phyloP scores from a whole-genome alignment of 2,329 filamentous ascomycete genomes.

The Aspergillus sclerotialis region DNA sequence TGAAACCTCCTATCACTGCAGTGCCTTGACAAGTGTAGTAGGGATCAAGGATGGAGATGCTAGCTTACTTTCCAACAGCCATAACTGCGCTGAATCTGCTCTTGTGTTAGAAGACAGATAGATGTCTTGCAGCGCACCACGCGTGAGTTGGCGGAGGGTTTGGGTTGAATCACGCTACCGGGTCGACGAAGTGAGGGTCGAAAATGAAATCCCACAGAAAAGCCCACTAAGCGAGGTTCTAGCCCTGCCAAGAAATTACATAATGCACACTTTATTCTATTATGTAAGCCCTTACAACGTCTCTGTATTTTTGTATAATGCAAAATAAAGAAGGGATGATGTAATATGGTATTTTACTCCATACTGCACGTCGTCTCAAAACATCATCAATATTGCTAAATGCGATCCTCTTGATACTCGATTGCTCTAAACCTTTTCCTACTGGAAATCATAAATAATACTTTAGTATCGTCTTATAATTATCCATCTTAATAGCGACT shows the following conservation, averaged over 20 bases:
- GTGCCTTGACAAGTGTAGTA: conserved; percentile 3
- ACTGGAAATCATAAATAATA: too few relatives aligned
- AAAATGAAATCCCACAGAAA: conserved; percentile 40
- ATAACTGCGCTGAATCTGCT: conserved; percentile 57
- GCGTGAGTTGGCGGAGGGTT: conserved; percentile 29
- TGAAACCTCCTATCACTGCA: conserved; percentile 1
- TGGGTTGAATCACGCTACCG: conserved; percentile 27
- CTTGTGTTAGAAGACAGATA: conserved; percentile 36
- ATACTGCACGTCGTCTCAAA: too few relatives aligned
- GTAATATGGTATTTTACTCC: too few relatives aligned
- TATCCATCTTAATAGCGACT: too few relatives aligned
- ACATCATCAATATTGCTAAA: too few relatives aligned
- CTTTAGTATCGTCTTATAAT: too few relatives aligned
- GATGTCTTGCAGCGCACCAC: conserved; percentile 29
- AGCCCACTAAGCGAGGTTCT: conserved; percentile 38
- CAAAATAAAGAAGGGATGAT: too few relatives aligned
- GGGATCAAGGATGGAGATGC: conserved; percentile 2
- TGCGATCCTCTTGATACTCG: too few relatives aligned
- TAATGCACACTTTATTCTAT: conserved; percentile 12
- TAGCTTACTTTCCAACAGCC: conserved; percentile 70
- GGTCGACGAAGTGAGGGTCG: conserved; percentile 27
- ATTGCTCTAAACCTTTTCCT: too few relatives aligned
- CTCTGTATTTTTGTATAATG: neutral
- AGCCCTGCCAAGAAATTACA: conserved; percentile 28
- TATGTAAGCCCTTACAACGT: neutral